A percentile compares a stretch with the other conserved stretches of the same genome.
phyloP scores from a whole-genome alignment of 176 grass and related monocot species.

The Triticum monococcum region DNA sequence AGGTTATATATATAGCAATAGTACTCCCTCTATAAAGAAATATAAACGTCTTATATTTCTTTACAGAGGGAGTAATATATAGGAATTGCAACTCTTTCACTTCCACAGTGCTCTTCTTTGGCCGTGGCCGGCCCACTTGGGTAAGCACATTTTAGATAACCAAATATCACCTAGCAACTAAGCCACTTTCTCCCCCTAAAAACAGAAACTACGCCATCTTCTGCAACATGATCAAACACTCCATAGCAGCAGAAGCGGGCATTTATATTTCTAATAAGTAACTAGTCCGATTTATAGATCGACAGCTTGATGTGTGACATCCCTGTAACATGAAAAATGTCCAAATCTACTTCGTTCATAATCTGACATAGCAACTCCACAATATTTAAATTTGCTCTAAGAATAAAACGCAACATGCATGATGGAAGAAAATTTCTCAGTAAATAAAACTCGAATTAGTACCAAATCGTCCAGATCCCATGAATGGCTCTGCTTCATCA shows the following conservation, averaged over 20 bases:
- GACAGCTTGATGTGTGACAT: not conserved
- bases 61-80: not conserved
- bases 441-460: not conserved
- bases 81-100: not conserved
- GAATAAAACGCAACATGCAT: constrained; percentile 2
- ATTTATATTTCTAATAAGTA: not conserved
- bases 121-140: not conserved
- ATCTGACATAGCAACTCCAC: not conserved
- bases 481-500: constrained; percentile 91
- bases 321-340: not conserved
- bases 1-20: not conserved
- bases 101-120: too few relatives aligned
- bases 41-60: too few relatives aligned
- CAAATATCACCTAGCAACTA: not conserved
- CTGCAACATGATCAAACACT: constrained; percentile 8
- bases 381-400: not conserved
- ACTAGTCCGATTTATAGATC: not conserved
- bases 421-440: not conserved
- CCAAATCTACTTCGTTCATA: not conserved
- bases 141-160: not conserved
- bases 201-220: too few relatives aligned
- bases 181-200: too few relatives aligned
- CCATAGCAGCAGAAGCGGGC: not conserved
- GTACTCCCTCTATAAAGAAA: not conserved
- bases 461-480: constrained; percentile 95